Conservation (phyloP, 495 filamentous ascomycete species). For the Podospora didyma region DNA sequence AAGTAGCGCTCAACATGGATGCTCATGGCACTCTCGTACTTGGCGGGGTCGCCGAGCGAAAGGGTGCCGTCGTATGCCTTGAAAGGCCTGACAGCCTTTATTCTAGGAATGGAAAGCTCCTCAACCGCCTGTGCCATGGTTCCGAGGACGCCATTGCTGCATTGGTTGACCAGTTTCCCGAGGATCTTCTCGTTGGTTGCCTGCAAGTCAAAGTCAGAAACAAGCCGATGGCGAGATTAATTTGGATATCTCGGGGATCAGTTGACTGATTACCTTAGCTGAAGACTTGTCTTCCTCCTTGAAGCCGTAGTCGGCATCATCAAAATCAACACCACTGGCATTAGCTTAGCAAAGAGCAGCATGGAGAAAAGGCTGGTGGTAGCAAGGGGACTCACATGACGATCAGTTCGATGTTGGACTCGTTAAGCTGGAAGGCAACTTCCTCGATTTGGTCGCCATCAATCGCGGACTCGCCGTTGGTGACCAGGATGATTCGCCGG, state of each 20-base stretch:
- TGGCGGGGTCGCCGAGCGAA: constrained; percentile 69
- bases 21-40: constrained; percentile 70
- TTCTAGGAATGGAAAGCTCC: constrained; percentile 62
- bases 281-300: constrained; percentile 86
- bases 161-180: constrained; percentile 55
- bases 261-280: constrained; percentile 49
- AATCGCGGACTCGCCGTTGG: constrained; percentile 69
- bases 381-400: constrained; percentile 59
- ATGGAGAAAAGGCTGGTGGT: not conserved
- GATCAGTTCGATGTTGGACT: constrained; percentile 69
- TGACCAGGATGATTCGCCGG: constrained; percentile 77
- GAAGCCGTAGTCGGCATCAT: constrained; percentile 84
- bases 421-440: constrained; percentile 67
- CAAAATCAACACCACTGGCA: constrained; percentile 83
- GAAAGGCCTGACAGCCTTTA: constrained; percentile 69
- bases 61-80: constrained; percentile 75
- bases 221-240: not conserved
- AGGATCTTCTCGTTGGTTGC: constrained; percentile 63
- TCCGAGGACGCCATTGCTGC: constrained; percentile 64
- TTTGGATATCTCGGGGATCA: too few relatives aligned
- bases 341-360: constrained; percentile 1
- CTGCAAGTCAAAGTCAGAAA: constrained; percentile 6
- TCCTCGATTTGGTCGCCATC: constrained; percentile 61
- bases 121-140: constrained; percentile 82
- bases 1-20: constrained; percentile 91